Evolutionary conservation across 768 basidiomycete species (phyloP).

Genomic region (Lactarius sanguifluus): DNA sequence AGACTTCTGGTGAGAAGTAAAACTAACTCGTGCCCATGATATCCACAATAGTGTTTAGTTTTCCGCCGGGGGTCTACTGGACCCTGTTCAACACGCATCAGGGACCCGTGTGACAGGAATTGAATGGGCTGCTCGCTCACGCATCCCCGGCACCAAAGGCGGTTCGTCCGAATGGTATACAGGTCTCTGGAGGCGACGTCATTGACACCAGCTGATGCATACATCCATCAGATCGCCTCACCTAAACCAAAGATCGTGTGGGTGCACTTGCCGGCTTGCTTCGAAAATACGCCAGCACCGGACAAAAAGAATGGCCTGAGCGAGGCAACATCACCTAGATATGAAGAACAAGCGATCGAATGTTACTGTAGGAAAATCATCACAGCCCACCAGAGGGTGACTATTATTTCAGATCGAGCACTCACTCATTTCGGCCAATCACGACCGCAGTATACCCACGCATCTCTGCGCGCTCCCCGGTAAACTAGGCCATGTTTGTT

Average conservation of each 20-base stretch:
- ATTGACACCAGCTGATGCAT: neutral
- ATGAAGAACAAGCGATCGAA: neutral
- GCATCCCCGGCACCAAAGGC: neutral
- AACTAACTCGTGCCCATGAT: neutral
- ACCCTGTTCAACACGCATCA: conserved; percentile 6
- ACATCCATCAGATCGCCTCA: neutral
- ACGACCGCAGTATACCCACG: neutral
- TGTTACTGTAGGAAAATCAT: neutral
- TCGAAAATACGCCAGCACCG: neutral
- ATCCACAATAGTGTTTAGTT: neutral
- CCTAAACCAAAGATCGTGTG: neutral
- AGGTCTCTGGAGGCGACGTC: neutral
- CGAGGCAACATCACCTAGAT: neutral
- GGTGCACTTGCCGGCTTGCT: neutral
- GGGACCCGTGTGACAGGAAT: neutral
- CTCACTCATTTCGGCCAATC: conserved; percentile 8
- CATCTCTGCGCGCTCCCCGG: neutral
- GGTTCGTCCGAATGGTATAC: neutral
- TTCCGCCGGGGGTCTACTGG: neutral
- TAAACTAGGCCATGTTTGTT: neutral
- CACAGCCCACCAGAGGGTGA: neutral
- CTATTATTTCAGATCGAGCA: neutral
- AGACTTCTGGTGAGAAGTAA: neutral
- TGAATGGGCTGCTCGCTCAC: conserved; percentile 9
- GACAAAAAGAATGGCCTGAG: neutral